These are phyloP conservation scores for Geranium incanum DNA, from an alignment of 441 rosid genomes.

Conservation along the genomic window DNA sequence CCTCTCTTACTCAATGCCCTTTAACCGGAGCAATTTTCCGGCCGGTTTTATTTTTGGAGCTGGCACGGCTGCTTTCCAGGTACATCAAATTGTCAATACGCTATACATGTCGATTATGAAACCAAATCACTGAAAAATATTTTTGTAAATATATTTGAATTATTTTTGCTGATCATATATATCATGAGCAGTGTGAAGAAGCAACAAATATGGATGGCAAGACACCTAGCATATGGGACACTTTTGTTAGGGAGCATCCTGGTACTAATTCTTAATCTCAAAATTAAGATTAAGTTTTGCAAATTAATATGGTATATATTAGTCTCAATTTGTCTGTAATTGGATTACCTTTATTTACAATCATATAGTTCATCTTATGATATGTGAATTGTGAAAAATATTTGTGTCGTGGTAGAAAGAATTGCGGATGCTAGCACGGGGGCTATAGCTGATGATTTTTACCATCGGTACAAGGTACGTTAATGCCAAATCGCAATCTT, in stretches of 20 bases:
- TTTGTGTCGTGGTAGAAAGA: not conserved
- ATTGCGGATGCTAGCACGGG: constrained; percentile 16
- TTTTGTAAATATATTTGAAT: not conserved
- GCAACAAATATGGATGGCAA: constrained; percentile 36
- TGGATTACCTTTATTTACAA: too few species aligned
- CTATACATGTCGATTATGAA: too few species aligned
- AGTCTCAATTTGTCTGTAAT: too few species aligned
- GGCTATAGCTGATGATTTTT: constrained; percentile 16
- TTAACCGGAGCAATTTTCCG: constrained; percentile 22
- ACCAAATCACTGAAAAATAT: too few species aligned
- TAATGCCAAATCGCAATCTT: too few species aligned
- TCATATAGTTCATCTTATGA: not conserved
- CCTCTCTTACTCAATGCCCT: constrained; percentile 10
- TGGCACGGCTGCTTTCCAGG: constrained; percentile 28
- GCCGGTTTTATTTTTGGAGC: constrained; percentile 25
- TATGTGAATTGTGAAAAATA: not conserved
- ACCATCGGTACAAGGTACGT: constrained; percentile 19
- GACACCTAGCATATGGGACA: constrained; percentile 50
- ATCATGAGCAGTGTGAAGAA: constrained; percentile 32
- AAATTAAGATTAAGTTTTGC: not conserved
- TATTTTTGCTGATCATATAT: not conserved
- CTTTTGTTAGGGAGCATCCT: constrained; percentile 37
- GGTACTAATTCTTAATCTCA: constrained; percentile 19
- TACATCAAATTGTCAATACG: not conserved
- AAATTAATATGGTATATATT: not conserved